These are phyloP conservation scores for Cyberlindnera mrakii DNA, from an alignment of 805 yeast genomes.

Conservation along the genomic window DNA sequence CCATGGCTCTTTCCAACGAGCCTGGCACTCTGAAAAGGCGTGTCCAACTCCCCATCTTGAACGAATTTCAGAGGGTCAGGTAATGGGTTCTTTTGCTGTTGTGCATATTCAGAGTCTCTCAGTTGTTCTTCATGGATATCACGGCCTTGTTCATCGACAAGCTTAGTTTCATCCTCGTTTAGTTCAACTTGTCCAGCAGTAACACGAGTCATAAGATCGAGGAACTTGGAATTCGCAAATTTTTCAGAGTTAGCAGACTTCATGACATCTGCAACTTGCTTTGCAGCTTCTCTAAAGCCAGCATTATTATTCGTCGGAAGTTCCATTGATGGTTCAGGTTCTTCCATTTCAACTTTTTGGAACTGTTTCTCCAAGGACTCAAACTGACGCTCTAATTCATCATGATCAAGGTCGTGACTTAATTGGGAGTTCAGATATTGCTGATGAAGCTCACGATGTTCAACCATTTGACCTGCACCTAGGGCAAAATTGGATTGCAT, in stretches of 20 bases:
- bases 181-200: slow-evolving; percentile 19
- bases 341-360: slow-evolving; percentile 8
- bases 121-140: slow-evolving; percentile 17
- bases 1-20: slow-evolving; percentile 13
- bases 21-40: slow-evolving; percentile 21
- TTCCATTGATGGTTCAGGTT: background rate
- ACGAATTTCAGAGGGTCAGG: slow-evolving; percentile 24
- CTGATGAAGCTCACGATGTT: slow-evolving; percentile 20
- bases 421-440: slow-evolving; percentile 10
- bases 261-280: slow-evolving; percentile 23
- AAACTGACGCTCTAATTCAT: slow-evolving; percentile 14
- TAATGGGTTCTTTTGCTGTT: slow-evolving; percentile 4
- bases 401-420: slow-evolving; percentile 8
- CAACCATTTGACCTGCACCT: slow-evolving; percentile 12
- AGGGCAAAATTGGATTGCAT: slow-evolving; percentile 5
- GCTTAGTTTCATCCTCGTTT: slow-evolving; percentile 19
- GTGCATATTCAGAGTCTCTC: slow-evolving; percentile 1
- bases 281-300: slow-evolving; percentile 22
- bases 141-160: slow-evolving; percentile 19
- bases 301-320: slow-evolving; percentile 7
- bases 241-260: slow-evolving; percentile 10
- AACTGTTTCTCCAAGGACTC: slow-evolving; percentile 11
- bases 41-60: slow-evolving; percentile 15
- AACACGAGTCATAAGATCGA: slow-evolving; percentile 22
- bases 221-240: slow-evolving; percentile 22